phyloP scores from a whole-genome alignment of 2,329 filamentous ascomycete species.

The Coniochaeta prunicola region DNA sequence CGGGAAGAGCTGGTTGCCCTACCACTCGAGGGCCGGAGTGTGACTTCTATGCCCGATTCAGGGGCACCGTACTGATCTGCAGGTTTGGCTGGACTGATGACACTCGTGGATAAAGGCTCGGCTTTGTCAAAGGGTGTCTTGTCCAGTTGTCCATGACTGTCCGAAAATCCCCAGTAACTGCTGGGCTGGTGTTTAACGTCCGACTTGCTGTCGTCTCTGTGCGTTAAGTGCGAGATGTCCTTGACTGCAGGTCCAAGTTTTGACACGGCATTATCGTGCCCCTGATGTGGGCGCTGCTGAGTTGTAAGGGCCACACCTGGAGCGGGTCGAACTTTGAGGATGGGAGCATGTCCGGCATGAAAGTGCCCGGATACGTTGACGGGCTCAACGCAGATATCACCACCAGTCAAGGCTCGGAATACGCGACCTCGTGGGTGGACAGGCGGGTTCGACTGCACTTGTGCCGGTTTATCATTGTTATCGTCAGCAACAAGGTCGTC shows the following conservation, averaged over 20 bases:
- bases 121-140: background rate
- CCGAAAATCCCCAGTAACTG: background rate
- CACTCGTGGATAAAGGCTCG: background rate
- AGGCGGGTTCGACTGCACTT: background rate
- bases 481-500: background rate
- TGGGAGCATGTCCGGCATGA: background rate
- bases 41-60: background rate
- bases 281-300: background rate
- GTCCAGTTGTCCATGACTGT: background rate
- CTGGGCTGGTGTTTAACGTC: background rate
- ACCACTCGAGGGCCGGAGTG: background rate
- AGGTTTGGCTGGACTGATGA: background rate
- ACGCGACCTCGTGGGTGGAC: background rate
- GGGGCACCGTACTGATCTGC: background rate
- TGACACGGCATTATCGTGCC: background rate
- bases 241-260: background rate
- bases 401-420: background rate
- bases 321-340: background rate
- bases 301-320: background rate
- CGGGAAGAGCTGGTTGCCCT: background rate
- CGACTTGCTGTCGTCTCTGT: background rate
- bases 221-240: background rate
- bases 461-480: background rate
- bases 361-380: background rate
- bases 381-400: background rate